phyloP scores from a whole-genome alignment of 2,329 filamentous ascomycete genomes.

The Aspergillus hortae region DNA sequence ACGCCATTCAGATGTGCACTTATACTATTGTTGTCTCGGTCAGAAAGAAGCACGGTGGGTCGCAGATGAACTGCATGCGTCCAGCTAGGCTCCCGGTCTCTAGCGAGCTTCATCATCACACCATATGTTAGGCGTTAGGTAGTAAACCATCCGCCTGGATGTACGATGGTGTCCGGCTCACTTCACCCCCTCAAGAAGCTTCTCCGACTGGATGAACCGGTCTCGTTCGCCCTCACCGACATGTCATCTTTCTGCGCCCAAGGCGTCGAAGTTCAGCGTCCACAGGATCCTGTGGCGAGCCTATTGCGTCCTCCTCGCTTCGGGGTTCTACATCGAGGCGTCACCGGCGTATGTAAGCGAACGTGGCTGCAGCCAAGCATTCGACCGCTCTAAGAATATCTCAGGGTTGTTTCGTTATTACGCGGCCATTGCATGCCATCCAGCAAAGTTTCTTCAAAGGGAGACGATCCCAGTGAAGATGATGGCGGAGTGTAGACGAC shows the following conservation, averaged over 20 bases:
- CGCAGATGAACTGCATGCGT: constrained; percentile 1
- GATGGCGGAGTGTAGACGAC: too few species aligned
- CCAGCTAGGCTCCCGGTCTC: neutral
- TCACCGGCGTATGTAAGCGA: constrained; percentile 1
- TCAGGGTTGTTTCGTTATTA: neutral
- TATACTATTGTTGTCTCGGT: neutral
- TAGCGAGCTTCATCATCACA: neutral
- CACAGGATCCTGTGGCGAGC: constrained; percentile 6
- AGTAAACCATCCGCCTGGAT: neutral
- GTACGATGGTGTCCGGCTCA: neutral
- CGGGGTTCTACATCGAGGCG: neutral
- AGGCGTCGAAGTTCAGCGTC: neutral
- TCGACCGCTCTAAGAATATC: neutral
- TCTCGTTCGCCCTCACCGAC: neutral
- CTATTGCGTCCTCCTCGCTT: constrained; percentile 14
- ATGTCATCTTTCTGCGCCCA: neutral
- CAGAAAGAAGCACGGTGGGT: neutral
- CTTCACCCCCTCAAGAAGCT: too few species aligned
- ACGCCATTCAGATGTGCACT: too few species aligned
- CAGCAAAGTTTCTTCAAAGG: too few species aligned
- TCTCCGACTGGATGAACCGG: neutral
- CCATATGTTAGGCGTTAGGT: neutral
- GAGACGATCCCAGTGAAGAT: too few species aligned
- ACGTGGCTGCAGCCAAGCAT: neutral
- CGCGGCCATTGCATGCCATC: too few species aligned